Conservation (phyloP, 148 eudicot genomes). For the Selenicereus undatus region DNA sequence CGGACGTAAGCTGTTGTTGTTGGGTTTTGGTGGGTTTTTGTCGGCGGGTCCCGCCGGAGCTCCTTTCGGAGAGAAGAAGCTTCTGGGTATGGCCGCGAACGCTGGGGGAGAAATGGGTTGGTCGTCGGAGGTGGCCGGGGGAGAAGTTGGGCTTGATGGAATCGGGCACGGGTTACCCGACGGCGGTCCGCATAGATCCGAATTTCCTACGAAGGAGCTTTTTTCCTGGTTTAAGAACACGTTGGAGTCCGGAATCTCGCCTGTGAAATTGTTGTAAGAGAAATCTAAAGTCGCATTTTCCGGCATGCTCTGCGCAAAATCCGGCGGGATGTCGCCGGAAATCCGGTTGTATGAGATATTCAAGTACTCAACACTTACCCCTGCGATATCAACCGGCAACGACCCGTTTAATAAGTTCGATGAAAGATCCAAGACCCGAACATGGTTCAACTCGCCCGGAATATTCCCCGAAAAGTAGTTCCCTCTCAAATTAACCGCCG, state of each 20-base stretch:
- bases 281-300: slow-evolving; percentile 62
- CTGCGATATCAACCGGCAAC: slow-evolving; percentile 49
- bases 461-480: slow-evolving; percentile 59
- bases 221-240: slow-evolving; percentile 44
- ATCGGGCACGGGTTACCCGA: slow-evolving; percentile 42
- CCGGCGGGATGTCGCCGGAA: slow-evolving; percentile 62
- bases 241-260: slow-evolving; percentile 51
- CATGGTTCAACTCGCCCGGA: slow-evolving; percentile 48
- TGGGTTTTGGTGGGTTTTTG: not conserved
- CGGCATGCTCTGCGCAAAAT: slow-evolving; percentile 46
- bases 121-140: slow-evolving; percentile 12
- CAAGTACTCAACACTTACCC: slow-evolving; percentile 35
- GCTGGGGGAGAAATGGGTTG: slow-evolving; percentile 60
- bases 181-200: slow-evolving; percentile 63
- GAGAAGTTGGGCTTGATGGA: slow-evolving; percentile 35
- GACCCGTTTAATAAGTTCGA: slow-evolving; percentile 71
- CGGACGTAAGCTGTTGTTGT: slow-evolving; percentile 20
- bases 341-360: slow-evolving; percentile 64
- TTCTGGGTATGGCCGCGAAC: slow-evolving; percentile 69
- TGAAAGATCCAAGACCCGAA: slow-evolving; percentile 55
- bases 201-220: slow-evolving; percentile 54
- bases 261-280: slow-evolving; percentile 69
- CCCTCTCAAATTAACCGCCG: slow-evolving; percentile 39
- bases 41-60: slow-evolving; percentile 11
- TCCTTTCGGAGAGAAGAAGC: slow-evolving; percentile 19